A percentile compares a stretch with the other conserved stretches of the same genome.
These are phyloP conservation scores for Inonotus hispidus DNA, from an alignment of 1,284 basidiomycete genomes.

Conservation along the genomic window DNA sequence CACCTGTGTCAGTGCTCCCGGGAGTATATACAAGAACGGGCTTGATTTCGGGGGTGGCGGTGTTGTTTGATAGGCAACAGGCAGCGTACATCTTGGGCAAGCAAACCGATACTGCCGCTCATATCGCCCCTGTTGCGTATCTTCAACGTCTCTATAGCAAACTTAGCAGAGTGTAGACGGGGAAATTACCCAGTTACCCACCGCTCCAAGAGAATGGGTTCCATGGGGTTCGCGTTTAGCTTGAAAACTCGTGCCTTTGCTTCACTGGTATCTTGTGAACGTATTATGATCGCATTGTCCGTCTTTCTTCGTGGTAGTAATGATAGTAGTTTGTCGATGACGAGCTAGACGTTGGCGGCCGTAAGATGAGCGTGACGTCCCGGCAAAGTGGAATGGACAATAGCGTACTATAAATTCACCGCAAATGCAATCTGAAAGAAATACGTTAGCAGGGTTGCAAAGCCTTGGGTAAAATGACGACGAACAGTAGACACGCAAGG, in stretches of 20 bases:
- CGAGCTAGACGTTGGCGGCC: constrained; percentile 46
- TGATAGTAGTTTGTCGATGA: constrained; percentile 70
- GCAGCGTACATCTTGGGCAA: constrained; percentile 69
- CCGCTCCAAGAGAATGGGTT: constrained; percentile 70
- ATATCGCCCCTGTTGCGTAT: constrained; percentile 32
- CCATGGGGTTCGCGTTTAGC: constrained; percentile 58
- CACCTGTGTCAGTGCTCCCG: constrained; percentile 68
- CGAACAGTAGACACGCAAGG: constrained; percentile 76
- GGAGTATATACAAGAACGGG: constrained; percentile 66
- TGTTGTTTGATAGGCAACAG: constrained; percentile 68
- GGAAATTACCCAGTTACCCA: constrained; percentile 29
- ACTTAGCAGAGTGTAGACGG: background rate
- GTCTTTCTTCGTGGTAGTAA: constrained; percentile 66
- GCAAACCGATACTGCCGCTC: constrained; percentile 71
- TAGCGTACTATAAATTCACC: constrained; percentile 74
- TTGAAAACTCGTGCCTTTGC: constrained; percentile 71
- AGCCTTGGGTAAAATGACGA: constrained; percentile 11
- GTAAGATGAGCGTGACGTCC: background rate
- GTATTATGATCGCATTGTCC: constrained; percentile 68
- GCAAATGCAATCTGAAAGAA: constrained; percentile 66
- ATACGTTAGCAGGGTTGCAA: constrained; percentile 11
- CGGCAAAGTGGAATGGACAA: background rate
- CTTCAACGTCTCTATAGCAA: constrained; percentile 41
- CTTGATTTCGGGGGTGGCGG: constrained; percentile 68
- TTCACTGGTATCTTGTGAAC: constrained; percentile 52